phyloP scores from a whole-genome alignment of 352 stramenopile genomes.

The Plasmopara viticola region DNA sequence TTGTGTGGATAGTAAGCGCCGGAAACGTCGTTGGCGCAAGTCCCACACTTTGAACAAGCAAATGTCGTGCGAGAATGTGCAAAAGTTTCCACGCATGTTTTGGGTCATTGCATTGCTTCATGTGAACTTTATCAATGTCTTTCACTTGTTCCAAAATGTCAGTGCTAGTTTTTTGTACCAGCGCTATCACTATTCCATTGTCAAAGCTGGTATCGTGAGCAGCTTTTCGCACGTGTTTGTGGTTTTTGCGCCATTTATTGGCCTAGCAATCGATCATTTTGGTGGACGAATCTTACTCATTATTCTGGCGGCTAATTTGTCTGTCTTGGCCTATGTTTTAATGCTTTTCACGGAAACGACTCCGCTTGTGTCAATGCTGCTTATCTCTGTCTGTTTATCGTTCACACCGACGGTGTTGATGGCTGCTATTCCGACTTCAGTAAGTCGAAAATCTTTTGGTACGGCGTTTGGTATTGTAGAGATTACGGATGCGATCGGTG shows the following conservation, averaged over 20 bases:
- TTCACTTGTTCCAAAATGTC: constrained; percentile 90
- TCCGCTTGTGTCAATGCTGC: constrained; percentile 78
- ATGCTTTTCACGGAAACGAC: constrained; percentile 80
- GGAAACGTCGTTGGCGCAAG: constrained; percentile 36
- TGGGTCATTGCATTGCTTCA: constrained; percentile 81
- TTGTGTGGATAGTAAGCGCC: constrained; percentile 62
- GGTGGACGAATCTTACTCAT: constrained; percentile 83
- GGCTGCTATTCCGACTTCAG: constrained; percentile 75
- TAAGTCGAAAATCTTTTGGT: constrained; percentile 68
- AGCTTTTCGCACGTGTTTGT: constrained; percentile 74
- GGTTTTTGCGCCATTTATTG: constrained; percentile 84
- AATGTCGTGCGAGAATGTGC: constrained; percentile 56
- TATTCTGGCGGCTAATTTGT: constrained; percentile 56
- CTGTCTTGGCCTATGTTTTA: constrained; percentile 70
- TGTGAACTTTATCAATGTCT: constrained; percentile 87
- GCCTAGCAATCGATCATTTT: constrained; percentile 83
- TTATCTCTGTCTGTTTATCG: constrained; percentile 82
- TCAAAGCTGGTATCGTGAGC: constrained; percentile 81
- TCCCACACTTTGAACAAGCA: constrained; percentile 27
- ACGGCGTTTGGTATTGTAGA: constrained; percentile 86
- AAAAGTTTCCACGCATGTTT: constrained; percentile 80
- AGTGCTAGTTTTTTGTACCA: constrained; percentile 83
- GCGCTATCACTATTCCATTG: constrained; percentile 77
- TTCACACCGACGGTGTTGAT: constrained; percentile 87
- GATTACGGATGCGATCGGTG: constrained; percentile 74